Conservation (phyloP, 768 basidiomycete genomes). For the Termitomyces sp. region DNA sequence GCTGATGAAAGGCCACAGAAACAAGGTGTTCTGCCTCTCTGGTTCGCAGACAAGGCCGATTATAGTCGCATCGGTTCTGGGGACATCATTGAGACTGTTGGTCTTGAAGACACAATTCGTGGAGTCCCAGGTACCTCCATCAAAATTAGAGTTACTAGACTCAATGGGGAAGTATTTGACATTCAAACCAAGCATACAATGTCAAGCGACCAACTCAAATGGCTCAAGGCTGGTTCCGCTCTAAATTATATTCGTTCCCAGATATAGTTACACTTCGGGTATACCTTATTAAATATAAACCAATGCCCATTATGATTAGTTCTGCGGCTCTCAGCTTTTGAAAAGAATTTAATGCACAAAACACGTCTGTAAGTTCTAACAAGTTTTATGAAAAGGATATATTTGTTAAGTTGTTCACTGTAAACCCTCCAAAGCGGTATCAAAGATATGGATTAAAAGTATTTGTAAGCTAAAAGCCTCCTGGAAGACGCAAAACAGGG, state of each 20-base stretch:
- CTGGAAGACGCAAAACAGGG: conserved; percentile 51
- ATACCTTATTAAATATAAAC: background rate
- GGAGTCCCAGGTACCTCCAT: conserved; percentile 40
- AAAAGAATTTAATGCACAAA: conserved; percentile 2
- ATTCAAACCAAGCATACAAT: conserved; percentile 83
- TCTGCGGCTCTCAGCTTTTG: conserved; percentile 8
- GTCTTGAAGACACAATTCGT: conserved; percentile 64
- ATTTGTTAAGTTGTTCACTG: too few relatives aligned
- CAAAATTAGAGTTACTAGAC: conserved; percentile 61
- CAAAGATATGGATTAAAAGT: conserved; percentile 17
- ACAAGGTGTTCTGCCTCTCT: conserved; percentile 96
- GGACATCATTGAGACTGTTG: conserved; percentile 77
- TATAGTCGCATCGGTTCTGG: conserved; percentile 80
- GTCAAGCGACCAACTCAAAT: conserved; percentile 84
- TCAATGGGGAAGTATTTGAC: conserved; percentile 55
- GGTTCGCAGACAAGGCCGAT: conserved; percentile 83
- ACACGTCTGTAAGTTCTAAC: background rate
- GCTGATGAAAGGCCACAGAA: conserved; percentile 48
- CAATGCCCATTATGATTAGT: background rate
- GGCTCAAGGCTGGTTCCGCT: conserved; percentile 86
- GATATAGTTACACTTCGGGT: conserved; percentile 20
- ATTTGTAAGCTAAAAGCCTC: conserved; percentile 34
- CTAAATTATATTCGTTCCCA: conserved; percentile 81
- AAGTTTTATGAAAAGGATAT: too few relatives aligned
- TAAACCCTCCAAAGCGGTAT: background rate